Base-by-base conservation (phyloP, 805 yeast genomes). In the Pichia gijzeniarum region DNA sequence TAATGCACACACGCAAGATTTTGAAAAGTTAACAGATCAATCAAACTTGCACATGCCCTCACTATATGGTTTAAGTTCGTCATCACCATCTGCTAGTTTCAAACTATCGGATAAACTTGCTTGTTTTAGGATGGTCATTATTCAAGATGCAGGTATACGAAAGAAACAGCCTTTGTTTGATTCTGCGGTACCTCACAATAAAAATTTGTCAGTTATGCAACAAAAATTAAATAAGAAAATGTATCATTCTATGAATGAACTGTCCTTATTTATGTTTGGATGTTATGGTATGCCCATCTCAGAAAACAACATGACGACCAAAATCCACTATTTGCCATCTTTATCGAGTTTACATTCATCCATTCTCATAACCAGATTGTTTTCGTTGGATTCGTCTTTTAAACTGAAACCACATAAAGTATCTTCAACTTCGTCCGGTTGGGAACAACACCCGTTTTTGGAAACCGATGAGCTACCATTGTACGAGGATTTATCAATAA, bases 261-360 rank as follows among this genome's bases (percentile, higher is more conserved):
- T 77, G 18, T 68, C 73, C 22, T 73, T 72, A 45, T 73, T 69
- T 51, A 74, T 77, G 75, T 77, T 76, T 58, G 82, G 82, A 12
- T 71, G 75, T 42, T 56, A 57, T 44, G 81, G 82, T 0, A 61
- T 77, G 28, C 76, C 78, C 8, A 61, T 73, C 7, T 73, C 67
- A 47, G 79, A 76, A 45, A 58, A 65, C 16, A 63, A 64, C 17
- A 58, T 68, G 19, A 58, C 70, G 12, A 72, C 77, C 4, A 77
- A 77, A 49, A 54, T 76, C 2, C 80, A 77, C 56, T 51, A 63
- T 37, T 57, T 77, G 16, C 79, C 79, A 1, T 57, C 68, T 1
- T 52, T 74, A 17, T 62, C 64, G 22, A 44, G 35, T 20, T 61
- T 61, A 55, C 62, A 68, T 2, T 57, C 60, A 31, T 67, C 76